Conservation (phyloP, 495 filamentous ascomycete genomes). For the Xylona heveae region DNA sequence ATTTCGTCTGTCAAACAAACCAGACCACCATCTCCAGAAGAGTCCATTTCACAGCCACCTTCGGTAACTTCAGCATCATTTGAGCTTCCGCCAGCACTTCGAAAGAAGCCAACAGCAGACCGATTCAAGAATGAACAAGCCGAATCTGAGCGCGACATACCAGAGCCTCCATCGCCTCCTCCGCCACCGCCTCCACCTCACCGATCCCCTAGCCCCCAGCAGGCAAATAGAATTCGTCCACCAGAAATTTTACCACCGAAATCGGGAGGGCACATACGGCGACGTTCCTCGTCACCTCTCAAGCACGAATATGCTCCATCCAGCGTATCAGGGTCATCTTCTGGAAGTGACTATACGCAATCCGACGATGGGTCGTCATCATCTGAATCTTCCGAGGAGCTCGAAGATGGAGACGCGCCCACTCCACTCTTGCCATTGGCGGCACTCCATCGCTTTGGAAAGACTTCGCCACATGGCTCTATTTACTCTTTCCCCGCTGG, state of each 20-base stretch:
- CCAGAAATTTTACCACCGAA: too few relatives aligned
- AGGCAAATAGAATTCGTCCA: too few relatives aligned
- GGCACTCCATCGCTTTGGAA: constrained; percentile 9
- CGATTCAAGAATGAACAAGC: too few relatives aligned
- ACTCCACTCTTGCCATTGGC: constrained; percentile 15
- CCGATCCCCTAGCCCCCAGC: too few relatives aligned
- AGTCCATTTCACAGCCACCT: too few relatives aligned
- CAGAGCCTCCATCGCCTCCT: too few relatives aligned
- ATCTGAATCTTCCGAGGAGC: constrained; percentile 28
- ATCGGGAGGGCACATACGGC: constrained; percentile 7
- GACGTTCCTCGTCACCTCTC: constrained; percentile 75
- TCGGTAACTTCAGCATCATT: too few relatives aligned
- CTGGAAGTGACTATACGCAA: too few relatives aligned
- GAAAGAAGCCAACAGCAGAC: background rate
- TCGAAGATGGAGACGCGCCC: constrained; percentile 25
- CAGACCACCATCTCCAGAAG: constrained; percentile 3
- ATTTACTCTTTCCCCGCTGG: constrained; percentile 22
- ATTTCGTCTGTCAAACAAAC: constrained; percentile 11
- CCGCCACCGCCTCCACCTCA: too few relatives aligned
- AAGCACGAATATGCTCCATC: constrained; percentile 98
- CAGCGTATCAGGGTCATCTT: constrained; percentile 51
- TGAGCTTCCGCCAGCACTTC: too few relatives aligned
- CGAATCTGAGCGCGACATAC: too few relatives aligned
- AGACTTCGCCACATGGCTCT: constrained; percentile 16
- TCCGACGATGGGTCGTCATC: too few relatives aligned